Evolutionary conservation across 164 flowering plant species (phyloP).

Genomic region (Dillenia suffruticosa): DNA sequence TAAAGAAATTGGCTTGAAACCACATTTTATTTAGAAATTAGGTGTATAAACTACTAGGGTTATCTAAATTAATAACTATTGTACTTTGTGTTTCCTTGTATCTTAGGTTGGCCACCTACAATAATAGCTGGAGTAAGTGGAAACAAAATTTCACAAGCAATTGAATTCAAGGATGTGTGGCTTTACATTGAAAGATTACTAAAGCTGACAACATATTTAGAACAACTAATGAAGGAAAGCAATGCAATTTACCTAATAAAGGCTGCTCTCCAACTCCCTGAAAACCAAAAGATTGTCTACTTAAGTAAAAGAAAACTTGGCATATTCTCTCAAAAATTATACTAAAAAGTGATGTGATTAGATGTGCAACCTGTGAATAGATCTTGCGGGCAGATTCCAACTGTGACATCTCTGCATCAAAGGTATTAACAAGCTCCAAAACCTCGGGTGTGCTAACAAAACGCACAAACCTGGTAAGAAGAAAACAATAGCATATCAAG

Average conservation of each 20-base stretch:
- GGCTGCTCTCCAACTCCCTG: constrained; percentile 69
- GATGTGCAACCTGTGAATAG: constrained; percentile 70
- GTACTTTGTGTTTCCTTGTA: too few relatives aligned
- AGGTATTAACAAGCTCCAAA: constrained; percentile 71
- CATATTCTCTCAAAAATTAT: background rate
- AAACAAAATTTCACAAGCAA: too few relatives aligned
- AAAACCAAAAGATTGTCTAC: constrained; percentile 1
- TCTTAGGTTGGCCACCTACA: too few relatives aligned
- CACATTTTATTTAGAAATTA: too few relatives aligned
- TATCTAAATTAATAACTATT: too few relatives aligned
- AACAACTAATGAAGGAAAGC: background rate
- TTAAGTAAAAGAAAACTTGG: background rate
- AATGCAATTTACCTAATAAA: constrained; percentile 35
- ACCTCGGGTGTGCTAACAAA: constrained; percentile 96
- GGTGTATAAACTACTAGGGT: too few relatives aligned
- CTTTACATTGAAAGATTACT: too few relatives aligned
- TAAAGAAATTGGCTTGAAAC: too few relatives aligned
- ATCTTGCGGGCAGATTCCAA: constrained; percentile 83
- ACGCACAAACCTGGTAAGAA: constrained; percentile 72
- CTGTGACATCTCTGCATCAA: constrained; percentile 93
- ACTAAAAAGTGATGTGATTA: constrained; percentile 2
- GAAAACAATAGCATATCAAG: background rate
- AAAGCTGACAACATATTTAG: too few relatives aligned
- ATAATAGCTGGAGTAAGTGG: too few relatives aligned
- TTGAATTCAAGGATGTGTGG: too few relatives aligned